Conservation (phyloP, 306 rosid species). For the Vigna mungo region DNA sequence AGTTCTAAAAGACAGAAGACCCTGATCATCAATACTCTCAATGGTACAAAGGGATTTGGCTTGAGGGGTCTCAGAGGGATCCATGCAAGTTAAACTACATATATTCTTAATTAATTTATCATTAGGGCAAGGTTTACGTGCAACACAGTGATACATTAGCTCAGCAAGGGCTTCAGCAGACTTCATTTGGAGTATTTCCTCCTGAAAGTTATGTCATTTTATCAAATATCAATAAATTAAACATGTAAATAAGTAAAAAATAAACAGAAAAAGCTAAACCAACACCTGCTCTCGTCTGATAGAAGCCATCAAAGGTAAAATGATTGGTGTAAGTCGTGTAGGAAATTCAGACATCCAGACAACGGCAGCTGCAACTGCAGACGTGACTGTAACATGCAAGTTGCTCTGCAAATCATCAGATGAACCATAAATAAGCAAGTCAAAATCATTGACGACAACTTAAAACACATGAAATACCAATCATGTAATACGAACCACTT, state of each 20-base stretch:
- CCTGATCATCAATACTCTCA: slow-evolving; percentile 89
- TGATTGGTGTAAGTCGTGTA: slow-evolving; percentile 82
- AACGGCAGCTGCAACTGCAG: slow-evolving; percentile 92
- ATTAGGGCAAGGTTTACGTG: slow-evolving; percentile 89
- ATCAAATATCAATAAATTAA: slow-evolving; percentile 33
- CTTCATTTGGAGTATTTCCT: slow-evolving; percentile 90
- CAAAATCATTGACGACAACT: slow-evolving; percentile 27
- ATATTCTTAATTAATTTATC: slow-evolving; percentile 93
- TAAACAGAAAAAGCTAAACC: slow-evolving; percentile 20
- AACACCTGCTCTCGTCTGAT: slow-evolving; percentile 93
- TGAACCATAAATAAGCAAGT: slow-evolving; percentile 44
- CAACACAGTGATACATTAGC: slow-evolving; percentile 81
- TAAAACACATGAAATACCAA: slow-evolving; percentile 20
- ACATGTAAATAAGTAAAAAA: background rate
- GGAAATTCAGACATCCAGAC: slow-evolving; percentile 98
- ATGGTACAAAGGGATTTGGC: slow-evolving; percentile 77
- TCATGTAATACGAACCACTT: slow-evolving; percentile 18
- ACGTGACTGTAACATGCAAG: slow-evolving; percentile 85
- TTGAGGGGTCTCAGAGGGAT: slow-evolving; percentile 94
- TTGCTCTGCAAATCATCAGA: slow-evolving; percentile 75
- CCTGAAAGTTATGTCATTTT: slow-evolving; percentile 60
- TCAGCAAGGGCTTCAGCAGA: slow-evolving; percentile 98
- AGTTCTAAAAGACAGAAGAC: slow-evolving; percentile 70
- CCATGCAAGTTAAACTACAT: slow-evolving; percentile 86
- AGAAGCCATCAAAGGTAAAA: slow-evolving; percentile 96